Base-by-base conservation (phyloP, 176 grass and related monocot genomes). In the Cenchrus fungigraminus region DNA sequence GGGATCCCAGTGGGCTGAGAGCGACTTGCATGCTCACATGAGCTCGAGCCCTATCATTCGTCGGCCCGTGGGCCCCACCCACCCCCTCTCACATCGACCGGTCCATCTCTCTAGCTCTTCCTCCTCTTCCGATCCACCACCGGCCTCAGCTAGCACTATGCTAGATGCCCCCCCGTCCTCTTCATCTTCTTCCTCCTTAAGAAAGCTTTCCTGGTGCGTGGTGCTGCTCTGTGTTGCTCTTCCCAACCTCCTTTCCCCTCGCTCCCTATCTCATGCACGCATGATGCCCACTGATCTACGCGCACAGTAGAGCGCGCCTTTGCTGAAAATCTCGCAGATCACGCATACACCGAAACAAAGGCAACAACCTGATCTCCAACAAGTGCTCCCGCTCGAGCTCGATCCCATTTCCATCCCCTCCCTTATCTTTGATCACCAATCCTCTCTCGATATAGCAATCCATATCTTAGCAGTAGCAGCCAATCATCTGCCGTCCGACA, bases 21-120 rank as follows among this genome's bases (percentile, higher is more conserved):
- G 78, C 53, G 90, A 97, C 92, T 87, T 87, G 78, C 91, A 91
- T 89, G 74, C 77, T 91, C 95, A 89, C 95, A 94, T 86, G 86
- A 94, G 69, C 84, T 81, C 90, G 81, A 59, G 76, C 92, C 86
- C 84, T 77, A 90, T 89, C 68, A 85, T 89, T 83, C 50, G 37
- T 72, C 32, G 59, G 59, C 73, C 15, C 16, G 61, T 85, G 91
- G 84, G 81, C 22, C 91, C 86, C 91, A 49, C 45, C 9, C 55
- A 3, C 2, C 60, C 56, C 1, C 78, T 9, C 65, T 20, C 71
- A 6, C 50, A 64, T 59, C 57, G 57, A 59, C 6, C 57, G 2
- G 20, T 73, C 69, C 12, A 7, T 55, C 20, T 76, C 78, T 68
- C 58, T 65, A 46, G 6, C 12, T 19, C 40, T 42, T 78, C 50